A percentile compares a stretch with the other conserved stretches of the same genome.
These are phyloP conservation scores for Trichoderma reesei DNA, from an alignment of 495 filamentous ascomycete species.

Conservation along the genomic window DNA sequence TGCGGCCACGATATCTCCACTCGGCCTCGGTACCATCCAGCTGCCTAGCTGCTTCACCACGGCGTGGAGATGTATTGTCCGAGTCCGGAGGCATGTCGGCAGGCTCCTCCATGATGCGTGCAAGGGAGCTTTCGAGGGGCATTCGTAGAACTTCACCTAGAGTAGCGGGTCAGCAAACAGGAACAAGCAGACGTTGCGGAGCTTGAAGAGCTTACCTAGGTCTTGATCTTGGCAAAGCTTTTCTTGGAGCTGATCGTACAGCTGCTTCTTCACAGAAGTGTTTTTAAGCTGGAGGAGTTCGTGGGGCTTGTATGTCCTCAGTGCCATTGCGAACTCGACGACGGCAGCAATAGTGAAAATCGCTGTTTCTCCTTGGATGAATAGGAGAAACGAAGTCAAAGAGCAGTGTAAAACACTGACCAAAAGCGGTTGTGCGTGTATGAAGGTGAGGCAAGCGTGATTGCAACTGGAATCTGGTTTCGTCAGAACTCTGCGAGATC, in stretches of 20 bases:
- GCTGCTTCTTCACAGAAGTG: neutral
- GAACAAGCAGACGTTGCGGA: neutral
- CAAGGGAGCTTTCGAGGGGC: neutral
- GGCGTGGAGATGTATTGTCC: neutral
- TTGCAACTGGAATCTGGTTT: neutral
- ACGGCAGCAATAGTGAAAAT: neutral
- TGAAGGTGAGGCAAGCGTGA: neutral
- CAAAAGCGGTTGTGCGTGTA: neutral
- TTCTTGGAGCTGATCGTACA: conserved; percentile 2
- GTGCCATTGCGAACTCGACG: neutral
- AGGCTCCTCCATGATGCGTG: conserved; percentile 2
- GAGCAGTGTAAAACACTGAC: neutral
- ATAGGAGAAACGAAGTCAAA: neutral
- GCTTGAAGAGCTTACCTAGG: neutral
- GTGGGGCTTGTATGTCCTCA: neutral
- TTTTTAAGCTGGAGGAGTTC: conserved; percentile 2
- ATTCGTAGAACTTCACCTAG: neutral
- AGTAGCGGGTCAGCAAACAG: neutral
- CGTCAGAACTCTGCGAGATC: neutral
- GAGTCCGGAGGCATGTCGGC: neutral
- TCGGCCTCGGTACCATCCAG: conserved; percentile 15
- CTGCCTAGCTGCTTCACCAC: conserved; percentile 4
- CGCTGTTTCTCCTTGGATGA: neutral
- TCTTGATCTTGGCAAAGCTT: neutral
- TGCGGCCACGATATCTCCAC: conserved; percentile 36